Evolutionary conservation across 768 basidiomycete species (phyloP), one percentile per base, ranked within the genome.

Genomic region (Mycena leptocephala): DNA sequence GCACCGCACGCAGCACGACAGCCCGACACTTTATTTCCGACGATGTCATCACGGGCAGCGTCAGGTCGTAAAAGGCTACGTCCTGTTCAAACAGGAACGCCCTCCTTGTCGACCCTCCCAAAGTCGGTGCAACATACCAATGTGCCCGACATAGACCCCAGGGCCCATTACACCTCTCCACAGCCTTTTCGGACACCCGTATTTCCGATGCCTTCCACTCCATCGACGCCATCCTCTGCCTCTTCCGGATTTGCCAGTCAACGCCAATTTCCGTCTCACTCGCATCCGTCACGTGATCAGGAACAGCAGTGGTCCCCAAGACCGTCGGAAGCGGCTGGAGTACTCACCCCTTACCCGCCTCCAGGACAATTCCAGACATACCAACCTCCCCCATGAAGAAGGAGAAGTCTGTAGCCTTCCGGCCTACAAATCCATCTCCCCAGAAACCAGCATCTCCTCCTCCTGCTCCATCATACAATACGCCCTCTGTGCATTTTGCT

Each of bases 41-140:
- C 67, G 13, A 79, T 79, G 78, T 76, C 78, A 22, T 71, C 72
- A 26, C 62, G 78, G 5, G 75, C 72, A 32, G 78, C 78, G 13
- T 76, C 78, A 9, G 75, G 78, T 20, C 78, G 76, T 58, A 77
- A 72, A 61, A 59, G 56, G 28, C 55, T 70, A 33, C 71, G 61
- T 5, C 76, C 71, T 18, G 62, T 43, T 18, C 55, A 63, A 58
- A 41, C 55, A 32, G 61, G 69, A 2, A 20, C 67, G 56, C 58
- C 58, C 10, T 48, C 46, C 1, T 22, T 62, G 3, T 48, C 72
- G n/a, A 32, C 69, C 10, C 32, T 59, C 20, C 63, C 74, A 10
- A 13, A 55, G n/a, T 48, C 65, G 13, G 20, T 30, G 30, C 58
- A 61, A 14, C 46, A 43, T 13, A 20, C 46, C n/a, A 46, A 64